A percentile compares a stretch with the other conserved stretches of the same genome.
These are phyloP conservation scores for Penicillium sclerotiorum DNA, from an alignment of 2,329 filamentous ascomycete genomes.

Conservation along the genomic window DNA sequence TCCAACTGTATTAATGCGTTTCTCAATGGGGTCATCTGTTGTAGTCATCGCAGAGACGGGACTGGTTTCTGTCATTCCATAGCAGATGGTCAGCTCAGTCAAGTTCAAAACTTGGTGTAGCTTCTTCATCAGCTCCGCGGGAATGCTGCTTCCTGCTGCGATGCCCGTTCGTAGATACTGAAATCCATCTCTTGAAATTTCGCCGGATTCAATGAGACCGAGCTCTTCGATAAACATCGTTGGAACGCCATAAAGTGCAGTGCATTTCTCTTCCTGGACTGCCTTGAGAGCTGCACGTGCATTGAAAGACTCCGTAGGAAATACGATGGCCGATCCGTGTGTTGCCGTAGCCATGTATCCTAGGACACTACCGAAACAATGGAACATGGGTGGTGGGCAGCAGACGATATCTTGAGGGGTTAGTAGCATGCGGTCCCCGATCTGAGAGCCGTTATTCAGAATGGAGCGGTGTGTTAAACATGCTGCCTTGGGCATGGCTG, in stretches of 20 bases:
- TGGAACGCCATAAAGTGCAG: constrained; percentile 81
- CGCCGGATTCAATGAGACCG: constrained; percentile 66
- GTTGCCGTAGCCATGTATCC: constrained; percentile 97
- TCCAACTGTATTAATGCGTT: constrained; percentile 76
- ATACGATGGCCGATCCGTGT: constrained; percentile 75
- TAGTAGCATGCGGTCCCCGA: constrained; percentile 83
- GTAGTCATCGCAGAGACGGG: constrained; percentile 74
- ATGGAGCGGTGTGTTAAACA: constrained; percentile 85
- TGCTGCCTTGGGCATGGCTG: constrained; percentile 85
- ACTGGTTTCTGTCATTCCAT: constrained; percentile 93
- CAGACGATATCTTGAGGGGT: constrained; percentile 69
- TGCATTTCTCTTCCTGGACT: constrained; percentile 65
- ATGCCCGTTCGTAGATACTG: constrained; percentile 81
- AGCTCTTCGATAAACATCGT: constrained; percentile 95
- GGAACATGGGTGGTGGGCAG: constrained; percentile 61
- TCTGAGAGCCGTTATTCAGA: constrained; percentile 86
- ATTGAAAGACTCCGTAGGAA: constrained; percentile 85
- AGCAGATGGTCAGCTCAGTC: constrained; percentile 85
- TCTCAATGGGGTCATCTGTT: constrained; percentile 71
- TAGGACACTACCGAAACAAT: constrained; percentile 86
- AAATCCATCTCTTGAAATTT: constrained; percentile 57
- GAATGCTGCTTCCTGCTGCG: constrained; percentile 83
- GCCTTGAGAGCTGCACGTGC: constrained; percentile 69
- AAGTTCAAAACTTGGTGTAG: constrained; percentile 76
- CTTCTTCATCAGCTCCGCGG: constrained; percentile 67